phyloP scores from a whole-genome alignment of 495 filamentous ascomycete species.

The Xylaria intraflava region DNA sequence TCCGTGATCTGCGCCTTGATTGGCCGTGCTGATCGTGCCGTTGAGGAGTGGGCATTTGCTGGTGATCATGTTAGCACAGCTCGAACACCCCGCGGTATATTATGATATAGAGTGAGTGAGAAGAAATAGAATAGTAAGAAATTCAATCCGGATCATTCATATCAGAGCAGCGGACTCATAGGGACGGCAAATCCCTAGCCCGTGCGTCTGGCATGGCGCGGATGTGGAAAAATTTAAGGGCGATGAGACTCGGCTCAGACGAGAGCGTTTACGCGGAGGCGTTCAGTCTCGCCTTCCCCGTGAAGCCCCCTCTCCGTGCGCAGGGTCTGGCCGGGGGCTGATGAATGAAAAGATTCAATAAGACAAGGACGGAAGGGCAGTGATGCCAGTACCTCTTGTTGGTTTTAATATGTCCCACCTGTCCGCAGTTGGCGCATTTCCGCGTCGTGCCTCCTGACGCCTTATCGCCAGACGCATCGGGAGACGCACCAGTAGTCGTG shows the following conservation, averaged over 20 bases:
- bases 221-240: neutral
- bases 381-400: slow-evolving; percentile 74
- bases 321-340: neutral
- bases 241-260: neutral
- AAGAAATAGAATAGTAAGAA: too few species aligned
- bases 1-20: slow-evolving; percentile 44
- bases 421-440: slow-evolving; percentile 95
- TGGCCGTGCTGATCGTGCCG: slow-evolving; percentile 69
- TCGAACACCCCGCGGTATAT: slow-evolving; percentile 1
- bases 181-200: neutral
- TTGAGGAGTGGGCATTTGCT: slow-evolving; percentile 87
- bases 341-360: slow-evolving; percentile 5
- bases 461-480: slow-evolving; percentile 43
- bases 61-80: slow-evolving; percentile 30
- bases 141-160: neutral
- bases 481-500: slow-evolving; percentile 39
- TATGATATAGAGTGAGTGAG: neutral
- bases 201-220: neutral
- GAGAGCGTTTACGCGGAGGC: too few species aligned
- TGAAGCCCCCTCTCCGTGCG: neutral
- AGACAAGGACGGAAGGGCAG: slow-evolving; percentile 12
- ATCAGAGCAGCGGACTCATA: neutral
- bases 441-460: slow-evolving; percentile 61
- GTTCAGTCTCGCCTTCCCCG: neutral
- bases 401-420: slow-evolving; percentile 97